Percentiles rank a stretch among this genome's conserved stretches.
phyloP scores from a whole-genome alignment of 768 basidiomycete genomes.

The Hemileccinum rubropunctum region DNA sequence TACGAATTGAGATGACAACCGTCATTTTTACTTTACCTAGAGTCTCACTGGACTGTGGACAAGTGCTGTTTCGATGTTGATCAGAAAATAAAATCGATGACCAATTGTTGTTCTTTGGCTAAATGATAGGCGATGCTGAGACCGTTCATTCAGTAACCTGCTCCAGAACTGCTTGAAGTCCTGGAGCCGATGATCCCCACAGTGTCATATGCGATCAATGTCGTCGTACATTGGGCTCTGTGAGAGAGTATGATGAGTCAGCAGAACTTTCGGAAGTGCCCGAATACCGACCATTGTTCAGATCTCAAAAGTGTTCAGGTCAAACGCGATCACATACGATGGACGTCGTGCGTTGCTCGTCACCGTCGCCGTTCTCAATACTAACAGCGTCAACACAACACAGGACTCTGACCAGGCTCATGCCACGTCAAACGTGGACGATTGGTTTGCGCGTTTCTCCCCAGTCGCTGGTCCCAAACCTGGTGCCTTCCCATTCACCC shows the following conservation, averaged over 20 bases:
- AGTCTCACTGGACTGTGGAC: no score
- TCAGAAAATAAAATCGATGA: no score
- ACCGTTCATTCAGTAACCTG: no score
- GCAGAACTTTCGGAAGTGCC: background rate
- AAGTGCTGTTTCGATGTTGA: no score
- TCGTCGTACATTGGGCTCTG: no score
- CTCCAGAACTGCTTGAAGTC: no score
- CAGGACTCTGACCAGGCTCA: conserved; percentile 16
- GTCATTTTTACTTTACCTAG: background rate
- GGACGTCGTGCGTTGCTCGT: conserved; percentile 26
- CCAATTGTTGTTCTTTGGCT: no score
- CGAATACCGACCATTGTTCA: conserved; percentile 9
- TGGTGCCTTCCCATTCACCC: conserved; percentile 58
- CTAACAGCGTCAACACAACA: background rate
- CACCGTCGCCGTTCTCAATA: background rate
- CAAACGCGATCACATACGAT: conserved; percentile 14
- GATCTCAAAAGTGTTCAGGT: background rate
- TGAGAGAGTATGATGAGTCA: no score
- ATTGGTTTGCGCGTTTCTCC: conserved; percentile 47
- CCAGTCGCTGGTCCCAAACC: conserved; percentile 22
- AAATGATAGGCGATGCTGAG: no score
- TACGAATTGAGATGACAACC: background rate
- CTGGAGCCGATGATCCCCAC: no score
- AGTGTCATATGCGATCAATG: no score
- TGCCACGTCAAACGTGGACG: conserved; percentile 14